Evolutionary conservation across 2,329 filamentous ascomycete species (phyloP).

Genomic region (Cladosporium phlei): DNA sequence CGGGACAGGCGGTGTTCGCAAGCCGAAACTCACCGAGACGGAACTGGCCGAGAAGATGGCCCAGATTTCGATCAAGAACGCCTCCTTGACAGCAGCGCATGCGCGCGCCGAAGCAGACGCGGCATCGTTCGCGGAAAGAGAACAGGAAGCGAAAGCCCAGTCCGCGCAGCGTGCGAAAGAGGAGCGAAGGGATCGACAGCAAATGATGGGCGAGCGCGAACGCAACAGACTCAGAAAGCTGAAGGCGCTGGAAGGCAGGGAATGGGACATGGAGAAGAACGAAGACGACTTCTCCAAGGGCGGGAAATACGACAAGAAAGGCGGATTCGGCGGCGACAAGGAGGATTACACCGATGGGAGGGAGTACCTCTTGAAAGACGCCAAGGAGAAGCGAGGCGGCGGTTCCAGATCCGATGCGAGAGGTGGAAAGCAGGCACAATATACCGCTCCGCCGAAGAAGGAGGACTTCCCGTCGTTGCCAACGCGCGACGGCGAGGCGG

Average conservation of each 20-base stretch:
- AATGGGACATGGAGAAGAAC: slow-evolving; percentile 60
- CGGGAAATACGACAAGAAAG: slow-evolving; percentile 24
- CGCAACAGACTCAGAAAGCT: slow-evolving; percentile 57
- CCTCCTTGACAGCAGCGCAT: slow-evolving; percentile 55
- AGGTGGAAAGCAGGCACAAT: slow-evolving; percentile 22
- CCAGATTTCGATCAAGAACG: slow-evolving; percentile 58
- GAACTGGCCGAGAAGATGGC: slow-evolving; percentile 59
- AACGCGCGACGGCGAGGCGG: slow-evolving; percentile 12
- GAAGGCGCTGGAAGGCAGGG: slow-evolving; percentile 53
- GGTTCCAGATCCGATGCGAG: slow-evolving; percentile 14
- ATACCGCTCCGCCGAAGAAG: slow-evolving; percentile 33
- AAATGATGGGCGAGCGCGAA: slow-evolving; percentile 60
- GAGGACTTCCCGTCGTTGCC: slow-evolving; percentile 46
- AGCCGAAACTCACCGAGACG: slow-evolving; percentile 61
- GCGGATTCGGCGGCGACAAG: slow-evolving; percentile 27
- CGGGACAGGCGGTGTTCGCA: slow-evolving; percentile 32
- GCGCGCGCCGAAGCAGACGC: slow-evolving; percentile 64
- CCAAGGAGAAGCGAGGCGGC: slow-evolving; percentile 18
- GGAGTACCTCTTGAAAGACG: slow-evolving; percentile 32
- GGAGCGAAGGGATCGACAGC: slow-evolving; percentile 49
- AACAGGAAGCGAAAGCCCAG: slow-evolving; percentile 53
- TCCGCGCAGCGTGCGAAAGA: slow-evolving; percentile 41
- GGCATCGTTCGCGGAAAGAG: slow-evolving; percentile 59
- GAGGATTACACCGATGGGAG: slow-evolving; percentile 30
- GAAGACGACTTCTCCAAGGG: slow-evolving; percentile 47